phyloP scores from a whole-genome alignment of 169 alveolate species.

The Cryptosporidium meleagridis region DNA sequence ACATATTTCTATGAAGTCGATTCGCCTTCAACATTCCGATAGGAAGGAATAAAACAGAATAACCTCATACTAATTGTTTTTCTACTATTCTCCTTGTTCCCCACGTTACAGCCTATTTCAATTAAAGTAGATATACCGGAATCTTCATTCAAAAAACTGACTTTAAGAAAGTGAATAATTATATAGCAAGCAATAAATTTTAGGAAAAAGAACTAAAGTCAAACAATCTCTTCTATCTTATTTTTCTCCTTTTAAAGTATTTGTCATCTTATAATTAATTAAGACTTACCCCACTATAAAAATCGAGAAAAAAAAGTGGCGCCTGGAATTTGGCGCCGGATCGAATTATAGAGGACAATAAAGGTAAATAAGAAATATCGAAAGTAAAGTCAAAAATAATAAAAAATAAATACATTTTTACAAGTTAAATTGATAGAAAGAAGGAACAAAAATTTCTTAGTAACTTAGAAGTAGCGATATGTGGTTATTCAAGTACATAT shows the following conservation, averaged over 20 bases:
- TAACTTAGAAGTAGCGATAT: too few relatives aligned
- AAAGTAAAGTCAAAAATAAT: not conserved
- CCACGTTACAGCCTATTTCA: too few relatives aligned
- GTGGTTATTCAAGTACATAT: not conserved
- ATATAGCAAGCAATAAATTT: too few relatives aligned
- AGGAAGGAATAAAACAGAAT: not conserved
- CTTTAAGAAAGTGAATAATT: too few relatives aligned
- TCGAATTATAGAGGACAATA: slow-evolving; percentile 25
- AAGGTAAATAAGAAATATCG: not conserved
- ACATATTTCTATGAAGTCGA: too few relatives aligned
- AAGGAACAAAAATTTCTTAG: not conserved
- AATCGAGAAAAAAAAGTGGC: not conserved
- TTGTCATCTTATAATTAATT: not conserved
- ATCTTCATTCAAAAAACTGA: too few relatives aligned
- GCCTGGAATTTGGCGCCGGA: slow-evolving; percentile 10
- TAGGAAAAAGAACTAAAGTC: too few relatives aligned
- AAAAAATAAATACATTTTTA: not conserved
- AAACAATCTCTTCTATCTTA: not conserved
- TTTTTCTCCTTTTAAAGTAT: not conserved
- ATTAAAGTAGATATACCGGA: too few relatives aligned
- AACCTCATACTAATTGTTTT: too few relatives aligned
- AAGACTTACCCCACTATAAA: not conserved
- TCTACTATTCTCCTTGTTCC: not conserved
- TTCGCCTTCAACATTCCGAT: not conserved
- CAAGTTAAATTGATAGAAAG: not conserved